phyloP scores from a whole-genome alignment of 164 flowering plant species.

The Magnolia officinalis region DNA sequence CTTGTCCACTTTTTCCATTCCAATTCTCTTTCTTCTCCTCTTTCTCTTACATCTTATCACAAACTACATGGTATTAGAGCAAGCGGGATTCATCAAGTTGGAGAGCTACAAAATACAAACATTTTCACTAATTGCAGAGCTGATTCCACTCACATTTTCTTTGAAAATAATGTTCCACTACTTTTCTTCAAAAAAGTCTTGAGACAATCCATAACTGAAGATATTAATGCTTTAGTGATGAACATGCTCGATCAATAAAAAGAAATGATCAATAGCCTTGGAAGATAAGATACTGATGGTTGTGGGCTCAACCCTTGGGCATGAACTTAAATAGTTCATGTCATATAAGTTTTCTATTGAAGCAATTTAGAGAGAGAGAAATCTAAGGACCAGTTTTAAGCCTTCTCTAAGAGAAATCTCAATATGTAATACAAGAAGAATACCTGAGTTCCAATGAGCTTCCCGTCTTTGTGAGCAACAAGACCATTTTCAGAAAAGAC shows the following conservation, averaged over 20 bases:
- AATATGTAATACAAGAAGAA: not conserved
- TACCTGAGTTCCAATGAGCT: constrained; percentile 82
- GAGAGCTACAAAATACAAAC: no score
- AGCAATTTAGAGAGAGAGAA: not conserved
- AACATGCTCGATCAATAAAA: no score
- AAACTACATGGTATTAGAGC: no score
- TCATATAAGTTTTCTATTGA: not conserved
- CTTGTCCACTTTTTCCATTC: no score
- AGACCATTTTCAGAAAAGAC: constrained; percentile 97
- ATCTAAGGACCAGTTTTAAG: constrained; percentile 1
- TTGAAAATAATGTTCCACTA: not conserved
- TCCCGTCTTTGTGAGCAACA: constrained; percentile 85
- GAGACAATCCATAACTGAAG: not conserved
- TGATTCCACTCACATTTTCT: not conserved
- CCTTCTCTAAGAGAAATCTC: not conserved
- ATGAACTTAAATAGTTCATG: not conserved
- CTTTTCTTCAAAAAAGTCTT: not conserved
- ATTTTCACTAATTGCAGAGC: no score
- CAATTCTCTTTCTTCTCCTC: no score
- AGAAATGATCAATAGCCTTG: not conserved
- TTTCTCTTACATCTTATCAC: no score
- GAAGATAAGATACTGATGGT: not conserved
- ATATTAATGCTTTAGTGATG: not conserved
- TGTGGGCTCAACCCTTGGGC: not conserved
- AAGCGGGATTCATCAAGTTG: no score